phyloP scores from a whole-genome alignment of 257 asterid genomes.

The Linaria vulgaris region DNA sequence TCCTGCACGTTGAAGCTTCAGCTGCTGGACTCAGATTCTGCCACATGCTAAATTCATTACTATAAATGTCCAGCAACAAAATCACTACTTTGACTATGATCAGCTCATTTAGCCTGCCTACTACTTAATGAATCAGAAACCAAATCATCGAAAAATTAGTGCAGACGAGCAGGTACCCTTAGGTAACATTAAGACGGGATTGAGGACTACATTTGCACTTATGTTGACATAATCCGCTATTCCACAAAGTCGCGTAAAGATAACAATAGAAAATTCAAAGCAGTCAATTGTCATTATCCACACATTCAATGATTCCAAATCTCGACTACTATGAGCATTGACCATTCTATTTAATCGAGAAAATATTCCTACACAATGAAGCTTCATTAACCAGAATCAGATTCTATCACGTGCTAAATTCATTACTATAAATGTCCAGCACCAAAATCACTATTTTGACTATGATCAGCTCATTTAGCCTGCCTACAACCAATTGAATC shows the following conservation, averaged over 20 bases:
- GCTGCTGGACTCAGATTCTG: not conserved
- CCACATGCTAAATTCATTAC: not conserved
- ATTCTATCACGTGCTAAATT: not conserved
- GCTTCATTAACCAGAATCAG: not conserved
- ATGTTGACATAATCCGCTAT: not conserved
- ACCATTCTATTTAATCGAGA: not conserved
- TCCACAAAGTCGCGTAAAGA: constrained; percentile 7
- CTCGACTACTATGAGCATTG: not conserved
- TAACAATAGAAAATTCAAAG: not conserved
- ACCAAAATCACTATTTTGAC: no score
- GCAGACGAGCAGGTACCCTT: not conserved
- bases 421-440: not conserved
- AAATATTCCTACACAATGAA: no score
- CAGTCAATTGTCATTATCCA: constrained; percentile 2
- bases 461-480: no score
- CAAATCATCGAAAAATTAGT: no score
- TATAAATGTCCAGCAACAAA: no score
- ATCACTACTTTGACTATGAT: no score
- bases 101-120: no score
- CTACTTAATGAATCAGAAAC: no score
- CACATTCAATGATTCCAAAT: not conserved
- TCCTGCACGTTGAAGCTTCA: no score
- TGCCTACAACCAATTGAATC: no score
- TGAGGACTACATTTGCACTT: not conserved
- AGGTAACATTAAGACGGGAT: not conserved